Evolutionary conservation across 345 rosid species (phyloP), one percentile per base, ranked within the genome.

Genomic region (Clarkia xantiana): DNA sequence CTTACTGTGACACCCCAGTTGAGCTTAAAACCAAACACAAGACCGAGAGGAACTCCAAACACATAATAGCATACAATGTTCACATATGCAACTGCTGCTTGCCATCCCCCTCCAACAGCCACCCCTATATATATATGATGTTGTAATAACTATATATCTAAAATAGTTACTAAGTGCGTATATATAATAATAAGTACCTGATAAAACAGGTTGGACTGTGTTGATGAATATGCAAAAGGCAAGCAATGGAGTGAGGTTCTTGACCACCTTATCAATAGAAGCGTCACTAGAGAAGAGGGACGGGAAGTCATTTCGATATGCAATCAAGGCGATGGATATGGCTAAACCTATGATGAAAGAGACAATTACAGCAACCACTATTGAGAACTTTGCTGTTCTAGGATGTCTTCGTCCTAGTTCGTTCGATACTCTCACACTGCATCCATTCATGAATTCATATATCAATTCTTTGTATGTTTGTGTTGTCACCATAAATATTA

Each of bases 181-280:
- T 5, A 7, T 16, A 42, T 7, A 2, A 8, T 10, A n/a, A n/a
- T n/a, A n/a, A n/a, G n/a, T 79, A 84, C 96, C 97, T 4, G 94
- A 81, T 56, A 90, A 83, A 40, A 90, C 94, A 3, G 96, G 97
- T 45, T 86, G 97, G 17, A 83, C 59, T 39, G 67, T 73, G 67
- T 83, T 74, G 54, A 79, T 74, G 69, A 79, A 55, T 18, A 90
- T 77, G 68, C 84, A 72, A 15, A 67, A 16, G 19, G 86, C 80
- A 11, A 86, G 72, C 56, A 83, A 22, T 6, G 95, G 91, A 0
- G 95, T 85, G 20, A 90, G 72, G 5, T 83, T 67, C 3, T 20
- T 52, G 15, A 83, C 90, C 7, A 82, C 58, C 1, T 36, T 40
- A 51, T 52, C 52, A 13, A 90, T 90, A 9, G 57, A 42, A 4